Conservation (phyloP, 179 eudicot genomes). For the Silene coronaria region DNA sequence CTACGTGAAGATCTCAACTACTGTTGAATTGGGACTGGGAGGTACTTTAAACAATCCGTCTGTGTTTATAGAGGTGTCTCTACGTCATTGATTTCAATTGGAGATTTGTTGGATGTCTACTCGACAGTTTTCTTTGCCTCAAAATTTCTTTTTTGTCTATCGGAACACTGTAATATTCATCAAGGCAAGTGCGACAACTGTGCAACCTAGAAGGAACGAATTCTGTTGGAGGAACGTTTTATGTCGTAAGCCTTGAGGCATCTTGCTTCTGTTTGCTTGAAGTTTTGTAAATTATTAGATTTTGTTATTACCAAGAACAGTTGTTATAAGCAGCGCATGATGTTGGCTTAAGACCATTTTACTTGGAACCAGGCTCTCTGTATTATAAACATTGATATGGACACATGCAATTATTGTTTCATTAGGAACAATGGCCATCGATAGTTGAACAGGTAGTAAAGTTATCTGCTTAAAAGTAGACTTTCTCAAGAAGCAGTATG, state of each 20-base stretch:
- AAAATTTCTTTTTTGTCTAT: not conserved
- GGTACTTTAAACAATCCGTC: not conserved
- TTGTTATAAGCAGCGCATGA: not conserved
- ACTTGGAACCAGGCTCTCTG: not conserved
- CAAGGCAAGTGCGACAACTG: not conserved
- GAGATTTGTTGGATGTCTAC: not conserved
- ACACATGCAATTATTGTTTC: not conserved
- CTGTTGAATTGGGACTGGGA: not conserved
- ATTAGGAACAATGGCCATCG: not conserved
- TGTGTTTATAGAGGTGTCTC: not conserved
- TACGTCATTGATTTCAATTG: not conserved
- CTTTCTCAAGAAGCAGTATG: not conserved
- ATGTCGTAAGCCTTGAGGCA: not conserved
- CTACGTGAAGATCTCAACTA: conserved; percentile 1
- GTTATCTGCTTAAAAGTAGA: not conserved
- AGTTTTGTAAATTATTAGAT: not conserved
- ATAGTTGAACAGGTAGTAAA: not conserved
- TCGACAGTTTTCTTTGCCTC: not conserved
- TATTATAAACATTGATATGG: not conserved
- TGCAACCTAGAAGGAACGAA: not conserved
- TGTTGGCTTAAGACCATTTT: not conserved
- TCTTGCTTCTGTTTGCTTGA: not conserved
- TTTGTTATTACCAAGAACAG: not conserved
- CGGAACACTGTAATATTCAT: not conserved
- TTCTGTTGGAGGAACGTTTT: not conserved